A percentile compares a stretch with the other conserved stretches of the same genome.
Conservation (phyloP, 371 early-diverging fungal genomes). For the Thermomucor indicae-seudaticae region DNA sequence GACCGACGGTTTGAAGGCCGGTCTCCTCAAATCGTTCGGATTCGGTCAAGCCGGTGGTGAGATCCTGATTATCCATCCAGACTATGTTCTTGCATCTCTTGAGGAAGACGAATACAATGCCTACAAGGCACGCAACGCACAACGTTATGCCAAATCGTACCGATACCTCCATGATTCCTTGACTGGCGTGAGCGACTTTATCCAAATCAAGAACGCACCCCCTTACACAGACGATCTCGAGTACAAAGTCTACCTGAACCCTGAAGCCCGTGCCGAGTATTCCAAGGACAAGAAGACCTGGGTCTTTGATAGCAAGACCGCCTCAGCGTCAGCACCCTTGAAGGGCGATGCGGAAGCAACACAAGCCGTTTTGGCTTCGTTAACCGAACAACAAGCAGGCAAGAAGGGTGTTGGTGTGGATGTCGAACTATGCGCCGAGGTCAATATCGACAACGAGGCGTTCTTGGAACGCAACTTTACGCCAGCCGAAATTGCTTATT, state of each 20-base stretch:
- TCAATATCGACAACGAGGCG: conserved; percentile 77
- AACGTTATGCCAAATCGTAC: conserved; percentile 82
- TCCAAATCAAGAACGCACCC: conserved; percentile 85
- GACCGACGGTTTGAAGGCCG: conserved; percentile 93
- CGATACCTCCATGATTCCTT: conserved; percentile 93
- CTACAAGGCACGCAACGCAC: conserved; percentile 69
- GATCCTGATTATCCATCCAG: conserved; percentile 87
- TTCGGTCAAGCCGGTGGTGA: conserved; percentile 98
- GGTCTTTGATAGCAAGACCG: conserved; percentile 61
- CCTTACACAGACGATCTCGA: conserved; percentile 91
- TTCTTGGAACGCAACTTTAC: conserved; percentile 95
- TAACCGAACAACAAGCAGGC: conserved; percentile 54
- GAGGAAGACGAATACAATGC: conserved; percentile 67
- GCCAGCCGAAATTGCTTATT: conserved; percentile 74
- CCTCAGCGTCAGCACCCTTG: conserved; percentile 24
- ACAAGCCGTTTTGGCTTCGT: conserved; percentile 54
- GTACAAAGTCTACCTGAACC: conserved; percentile 86
- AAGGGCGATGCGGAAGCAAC: conserved; percentile 58
- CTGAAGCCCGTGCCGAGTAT: conserved; percentile 83
- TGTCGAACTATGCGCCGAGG: conserved; percentile 81
- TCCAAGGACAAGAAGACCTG: conserved; percentile 73
- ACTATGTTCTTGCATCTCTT: conserved; percentile 83
- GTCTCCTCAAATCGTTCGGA: conserved; percentile 91
- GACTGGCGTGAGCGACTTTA: conserved; percentile 80
- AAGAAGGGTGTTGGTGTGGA: conserved; percentile 87